Conservation (phyloP, 148 eudicot genomes). For the Rhododendron mucronatum region DNA sequence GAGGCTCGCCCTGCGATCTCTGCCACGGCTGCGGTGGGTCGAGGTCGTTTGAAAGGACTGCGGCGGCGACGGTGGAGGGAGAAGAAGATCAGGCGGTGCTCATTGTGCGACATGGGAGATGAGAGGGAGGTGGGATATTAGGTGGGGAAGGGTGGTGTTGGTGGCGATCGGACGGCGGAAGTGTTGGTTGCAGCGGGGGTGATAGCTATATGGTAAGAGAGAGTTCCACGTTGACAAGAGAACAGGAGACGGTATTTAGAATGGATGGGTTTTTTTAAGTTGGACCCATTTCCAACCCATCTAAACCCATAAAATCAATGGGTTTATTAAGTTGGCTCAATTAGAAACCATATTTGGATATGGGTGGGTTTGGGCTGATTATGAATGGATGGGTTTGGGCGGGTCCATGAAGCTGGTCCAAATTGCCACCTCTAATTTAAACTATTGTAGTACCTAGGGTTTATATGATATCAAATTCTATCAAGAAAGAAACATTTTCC, state of each 20-base stretch:
- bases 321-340: too few species aligned
- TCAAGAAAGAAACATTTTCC: background rate
- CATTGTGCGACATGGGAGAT: background rate
- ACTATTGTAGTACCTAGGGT: background rate
- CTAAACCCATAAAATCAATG: too few species aligned
- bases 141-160: constrained; percentile 2
- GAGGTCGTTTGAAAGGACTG: constrained; percentile 11
- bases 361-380: too few species aligned
- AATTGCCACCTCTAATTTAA: too few species aligned
- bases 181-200: constrained; percentile 54
- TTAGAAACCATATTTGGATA: too few species aligned
- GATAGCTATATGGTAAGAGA: constrained; percentile 2
- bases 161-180: constrained; percentile 29
- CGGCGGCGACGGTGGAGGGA: background rate
- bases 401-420: too few species aligned
- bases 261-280: too few species aligned
- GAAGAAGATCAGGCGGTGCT: background rate
- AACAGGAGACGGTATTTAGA: too few species aligned
- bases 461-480: background rate
- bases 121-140: background rate
- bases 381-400: too few species aligned
- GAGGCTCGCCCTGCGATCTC: constrained; percentile 10
- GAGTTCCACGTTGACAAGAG: too few species aligned
- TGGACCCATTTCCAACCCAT: too few species aligned
- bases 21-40: constrained; percentile 9